Base-by-base conservation (phyloP, 441 rosid genomes). In the Mallotus japonicus region DNA sequence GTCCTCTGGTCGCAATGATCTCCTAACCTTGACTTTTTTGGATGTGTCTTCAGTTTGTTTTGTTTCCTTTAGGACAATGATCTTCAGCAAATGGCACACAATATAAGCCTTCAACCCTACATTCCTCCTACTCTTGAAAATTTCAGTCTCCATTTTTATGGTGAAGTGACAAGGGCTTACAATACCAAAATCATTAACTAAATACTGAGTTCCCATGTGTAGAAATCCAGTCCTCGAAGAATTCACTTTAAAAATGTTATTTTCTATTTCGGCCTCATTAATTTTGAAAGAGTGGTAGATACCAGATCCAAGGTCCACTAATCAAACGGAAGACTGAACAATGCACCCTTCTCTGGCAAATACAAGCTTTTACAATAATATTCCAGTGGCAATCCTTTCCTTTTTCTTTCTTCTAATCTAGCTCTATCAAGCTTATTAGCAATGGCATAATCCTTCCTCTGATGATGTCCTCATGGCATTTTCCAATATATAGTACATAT, bases 1-100 rank as follows among this genome's bases (percentile, higher is more conserved):
- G 78, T 93, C 97, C 73, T 91, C 98, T 70, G 97, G 97, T 80
- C 97, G 84, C 63, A 83, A 93, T 78, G 85, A 87, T 74, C 90
- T 88, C 62, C 88, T 78, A 20, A 85, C 84, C 74, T 83, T 86
- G n/a, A 90, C 81, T 78, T 80, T 73, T 61, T 85, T 85, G 69
- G 88, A 85, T 62, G 73, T 76, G 50, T 65, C 55, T 40, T 63
- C 79, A 71, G 74, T 73, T 69, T 62, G 57, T 76, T 74, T 81
- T 59, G 72, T 57, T 65, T 82, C 87, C 65, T 76, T 78, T 4
- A 76, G 75, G 63, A 74, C 74, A 49, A 72, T 73, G 51, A 91
- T 83, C 81, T 88, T 90, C 80, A 93, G 75, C 72, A 93, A 46
- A 69, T 91, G 96, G 81, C 98, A 87, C 61, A 93, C 85, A 76